phyloP scores from a whole-genome alignment of 176 grass and related monocot genomes.

The Carex parvula region DNA sequence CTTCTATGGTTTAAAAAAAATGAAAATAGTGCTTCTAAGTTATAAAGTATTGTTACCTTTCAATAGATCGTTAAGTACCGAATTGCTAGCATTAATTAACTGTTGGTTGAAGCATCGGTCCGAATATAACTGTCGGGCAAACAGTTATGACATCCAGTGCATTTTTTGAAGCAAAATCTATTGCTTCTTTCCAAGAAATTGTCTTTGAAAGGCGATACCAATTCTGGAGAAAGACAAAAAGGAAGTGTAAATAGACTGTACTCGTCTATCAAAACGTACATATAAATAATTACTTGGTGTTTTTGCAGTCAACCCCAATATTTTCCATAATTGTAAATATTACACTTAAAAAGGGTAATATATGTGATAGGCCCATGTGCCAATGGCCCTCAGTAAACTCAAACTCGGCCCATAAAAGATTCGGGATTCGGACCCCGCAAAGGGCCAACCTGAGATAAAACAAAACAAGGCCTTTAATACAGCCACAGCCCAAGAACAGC shows the following conservation, averaged over 20 bases:
- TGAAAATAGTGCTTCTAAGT: background rate
- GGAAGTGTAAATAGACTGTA: background rate
- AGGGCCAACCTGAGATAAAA: too few relatives aligned
- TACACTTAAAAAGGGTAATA: background rate
- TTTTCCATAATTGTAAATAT: background rate
- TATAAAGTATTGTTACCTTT: slow-evolving; percentile 24
- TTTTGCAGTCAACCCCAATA: background rate
- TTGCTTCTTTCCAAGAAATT: slow-evolving; percentile 38
- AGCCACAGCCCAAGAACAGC: too few relatives aligned
- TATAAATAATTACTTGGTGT: background rate
- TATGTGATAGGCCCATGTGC: too few relatives aligned
- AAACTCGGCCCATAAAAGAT: too few relatives aligned
- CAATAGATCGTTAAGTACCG: slow-evolving; percentile 23
- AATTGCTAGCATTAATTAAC: slow-evolving; percentile 43
- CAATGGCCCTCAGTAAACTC: too few relatives aligned
- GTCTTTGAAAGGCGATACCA: slow-evolving; percentile 65
- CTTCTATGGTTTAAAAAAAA: too few relatives aligned
- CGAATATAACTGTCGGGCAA: slow-evolving; percentile 44
- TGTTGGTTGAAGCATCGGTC: slow-evolving; percentile 48
- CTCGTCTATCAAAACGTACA: background rate
- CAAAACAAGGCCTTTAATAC: too few relatives aligned
- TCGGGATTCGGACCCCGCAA: too few relatives aligned
- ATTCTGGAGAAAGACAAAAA: slow-evolving; percentile 14
- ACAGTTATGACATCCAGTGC: slow-evolving; percentile 48
- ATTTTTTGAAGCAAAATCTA: slow-evolving; percentile 18